Base-by-base conservation (phyloP, 352 stramenopile species). In the Discostella stelligera region DNA sequence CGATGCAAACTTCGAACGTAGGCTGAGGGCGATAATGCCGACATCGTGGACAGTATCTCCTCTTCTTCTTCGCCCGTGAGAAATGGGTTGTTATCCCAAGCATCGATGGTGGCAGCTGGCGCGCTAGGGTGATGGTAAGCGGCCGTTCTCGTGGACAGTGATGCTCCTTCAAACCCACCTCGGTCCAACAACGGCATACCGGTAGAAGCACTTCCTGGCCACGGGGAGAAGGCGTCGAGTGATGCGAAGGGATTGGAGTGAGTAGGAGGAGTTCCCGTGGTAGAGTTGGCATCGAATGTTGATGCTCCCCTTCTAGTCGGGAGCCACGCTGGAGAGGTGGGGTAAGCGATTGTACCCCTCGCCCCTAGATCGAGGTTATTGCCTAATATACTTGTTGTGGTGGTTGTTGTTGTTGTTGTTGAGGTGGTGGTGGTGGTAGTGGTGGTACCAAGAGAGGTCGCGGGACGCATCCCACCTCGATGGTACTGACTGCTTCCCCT, bases 1-100 rank as follows among this genome's bases (percentile, higher is more conserved):
- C 54, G 46, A 41, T 66, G 69, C 27, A 74, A 53, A 54, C 48
- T 20, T 11, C 63, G 69, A 53, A 71, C 66, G 41, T 74, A 74
- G 0, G 68, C 39, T 18, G 58, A 70, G 10, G 68, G 59, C 44
- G 68, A 64, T 21, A 70, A 60, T 39, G 68, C 13, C 2, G 68
- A 64, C 9, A 70, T 37, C 14, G 56, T 16, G 3, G 58, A 54
- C 30, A 69, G n/a, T 8, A 66, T 11, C 20, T 64, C 58, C 25
- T 68, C 55, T 50, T 61, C 66, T 14, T 32, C 52, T 41, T n/a
- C 52, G 5, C 10, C 23, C 30, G 55, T 46, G 3, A 65, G 30
- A 65, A 65, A 18, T 49, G 14, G 66, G 25, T 20, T 53, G 54
- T 48, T 49, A 62, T 44, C 54, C 56, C 66, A 20, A 10, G 50